phyloP scores from a whole-genome alignment of 331 rosid species.

The Cydonia oblonga region DNA sequence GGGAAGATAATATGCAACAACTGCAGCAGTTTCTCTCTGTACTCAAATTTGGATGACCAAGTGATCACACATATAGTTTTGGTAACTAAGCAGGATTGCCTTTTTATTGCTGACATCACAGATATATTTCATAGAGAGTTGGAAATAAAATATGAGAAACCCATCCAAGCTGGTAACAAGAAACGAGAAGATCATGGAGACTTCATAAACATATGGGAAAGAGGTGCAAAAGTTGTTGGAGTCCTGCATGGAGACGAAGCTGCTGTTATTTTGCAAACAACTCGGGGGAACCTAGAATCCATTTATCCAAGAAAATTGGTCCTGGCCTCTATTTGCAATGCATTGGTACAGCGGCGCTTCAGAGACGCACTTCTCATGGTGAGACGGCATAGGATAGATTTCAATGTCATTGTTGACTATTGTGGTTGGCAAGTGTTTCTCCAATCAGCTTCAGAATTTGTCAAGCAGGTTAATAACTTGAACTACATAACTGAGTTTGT shows the following conservation, averaged over 20 bases:
- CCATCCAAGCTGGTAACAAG: constrained; percentile 34
- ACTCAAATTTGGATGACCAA: constrained; percentile 76
- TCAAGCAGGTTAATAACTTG: constrained; percentile 71
- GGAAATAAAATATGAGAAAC: constrained; percentile 43
- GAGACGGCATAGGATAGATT: constrained; percentile 93
- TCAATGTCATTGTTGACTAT: constrained; percentile 71
- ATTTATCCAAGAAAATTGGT: constrained; percentile 84
- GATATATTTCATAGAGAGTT: constrained; percentile 54
- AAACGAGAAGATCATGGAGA: constrained; percentile 46
- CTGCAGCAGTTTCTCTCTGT: constrained; percentile 74
- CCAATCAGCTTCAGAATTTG: constrained; percentile 69
- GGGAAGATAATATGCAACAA: constrained; percentile 64
- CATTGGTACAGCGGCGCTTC: constrained; percentile 66
- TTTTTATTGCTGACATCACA: constrained; percentile 56
- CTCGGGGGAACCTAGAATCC: constrained; percentile 86
- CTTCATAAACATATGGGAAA: constrained; percentile 78
- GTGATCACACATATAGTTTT: constrained; percentile 63
- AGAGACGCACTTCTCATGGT: constrained; percentile 81
- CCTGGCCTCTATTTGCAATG: constrained; percentile 66
- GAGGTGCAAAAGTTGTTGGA: constrained; percentile 84
- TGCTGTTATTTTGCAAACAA: constrained; percentile 63
- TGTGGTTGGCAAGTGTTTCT: constrained; percentile 73
- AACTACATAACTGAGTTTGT: constrained; percentile 85
- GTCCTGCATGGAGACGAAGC: constrained; percentile 88
- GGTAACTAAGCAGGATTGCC: constrained; percentile 76